Evolutionary conservation across 2,329 filamentous ascomycete species (phyloP), one percentile per base, ranked within the genome.

Genomic region (Penicillium sclerotiorum): DNA sequence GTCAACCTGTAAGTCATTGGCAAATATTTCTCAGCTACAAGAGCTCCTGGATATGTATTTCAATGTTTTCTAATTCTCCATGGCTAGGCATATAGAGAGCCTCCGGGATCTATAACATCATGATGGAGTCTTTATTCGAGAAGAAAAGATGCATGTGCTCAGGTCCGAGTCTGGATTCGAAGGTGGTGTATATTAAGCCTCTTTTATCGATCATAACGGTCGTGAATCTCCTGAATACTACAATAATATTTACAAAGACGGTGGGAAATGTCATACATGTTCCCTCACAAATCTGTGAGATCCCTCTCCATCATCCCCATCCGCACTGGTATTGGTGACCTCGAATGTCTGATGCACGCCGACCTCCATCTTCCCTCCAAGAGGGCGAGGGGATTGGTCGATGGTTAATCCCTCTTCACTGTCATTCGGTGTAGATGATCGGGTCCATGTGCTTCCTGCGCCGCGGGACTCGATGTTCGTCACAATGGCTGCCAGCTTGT

Each of bases 311-410:
- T 53, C 36, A 2, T 47, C n/a, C n/a, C n/a, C 47, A 40, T 59
- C 50, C 9, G 53, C 39, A 2, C 49, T 41, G 21, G 62, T 64
- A 37, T 62, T 60, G 17, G 59, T 66, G 28, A 67, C 63, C 49
- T 67, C 63, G 18, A 67, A 62, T 1, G 64, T 67, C 1, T 51
- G 63, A 52, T 64, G 64, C 39, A 67, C 59, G 11, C 62, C 58
- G 40, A 66, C 39, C 5, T 60, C 63, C 23, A 66, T 50, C 43
- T 12, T 63, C 51, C 6, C 50, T 41, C 12, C 18, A 6, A 5
- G 18, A 18, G 36, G 25, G 8, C n/a, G 45, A 22, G 50, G 38
- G 7, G 56, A 38, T 5, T 50, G 54, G 3, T 64, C 48, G 12
- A 42, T 13, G 17, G 61, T 67, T 32, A 69, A 45, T 12, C 56